These are phyloP conservation scores for Stereocaulon alpinum DNA, from an alignment of 495 filamentous ascomycete species.

Conservation along the genomic window DNA sequence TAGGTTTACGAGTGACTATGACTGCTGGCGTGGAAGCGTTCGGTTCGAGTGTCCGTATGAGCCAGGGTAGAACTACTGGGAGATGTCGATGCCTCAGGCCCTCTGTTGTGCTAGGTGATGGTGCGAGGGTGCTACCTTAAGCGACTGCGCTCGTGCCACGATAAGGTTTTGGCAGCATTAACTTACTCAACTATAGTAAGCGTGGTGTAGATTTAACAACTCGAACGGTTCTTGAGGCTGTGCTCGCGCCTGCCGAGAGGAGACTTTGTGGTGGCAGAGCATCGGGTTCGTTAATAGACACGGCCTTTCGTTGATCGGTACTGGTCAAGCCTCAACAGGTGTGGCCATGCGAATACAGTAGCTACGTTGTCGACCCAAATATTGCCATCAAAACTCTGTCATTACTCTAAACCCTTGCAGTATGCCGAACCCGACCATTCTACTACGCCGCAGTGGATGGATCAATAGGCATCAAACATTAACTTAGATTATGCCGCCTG, in stretches of 20 bases:
- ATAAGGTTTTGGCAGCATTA: no score
- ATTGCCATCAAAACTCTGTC: conserved; percentile 1
- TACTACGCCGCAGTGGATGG: neutral
- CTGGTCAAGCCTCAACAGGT: conserved; percentile 6
- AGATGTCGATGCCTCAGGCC: neutral
- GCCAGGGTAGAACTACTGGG: neutral
- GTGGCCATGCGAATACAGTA: conserved; percentile 10
- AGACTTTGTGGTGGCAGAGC: neutral
- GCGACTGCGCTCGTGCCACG: no score
- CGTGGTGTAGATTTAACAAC: neutral
- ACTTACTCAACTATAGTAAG: neutral
- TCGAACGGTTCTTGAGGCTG: neutral
- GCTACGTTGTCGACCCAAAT: neutral
- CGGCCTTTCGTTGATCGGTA: neutral
- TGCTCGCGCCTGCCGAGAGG: conserved; percentile 1
- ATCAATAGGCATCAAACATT: neutral
- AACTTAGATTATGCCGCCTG: neutral
- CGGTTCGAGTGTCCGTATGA: neutral
- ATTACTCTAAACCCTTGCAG: neutral
- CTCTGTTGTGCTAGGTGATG: neutral
- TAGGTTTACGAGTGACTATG: neutral
- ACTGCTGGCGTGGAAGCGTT: neutral
- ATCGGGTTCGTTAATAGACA: conserved; percentile 2
- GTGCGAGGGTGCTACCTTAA: no score
- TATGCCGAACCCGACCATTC: neutral